Evolutionary conservation across 2,329 filamentous ascomycete genomes (phyloP).

Genomic region (Fusarium falciforme): DNA sequence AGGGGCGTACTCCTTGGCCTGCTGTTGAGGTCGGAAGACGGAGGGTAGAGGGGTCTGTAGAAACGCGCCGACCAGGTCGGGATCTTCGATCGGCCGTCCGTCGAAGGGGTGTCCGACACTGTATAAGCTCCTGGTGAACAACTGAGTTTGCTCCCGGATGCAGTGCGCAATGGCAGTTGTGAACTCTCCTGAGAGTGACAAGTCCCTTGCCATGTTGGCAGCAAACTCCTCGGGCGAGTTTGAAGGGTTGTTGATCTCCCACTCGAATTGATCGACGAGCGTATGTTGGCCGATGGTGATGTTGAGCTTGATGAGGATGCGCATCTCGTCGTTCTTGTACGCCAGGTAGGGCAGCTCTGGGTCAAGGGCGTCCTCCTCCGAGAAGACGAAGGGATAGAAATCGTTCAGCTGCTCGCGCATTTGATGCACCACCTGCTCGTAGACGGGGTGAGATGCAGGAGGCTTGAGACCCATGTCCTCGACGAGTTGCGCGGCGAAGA

Average conservation of each 20-base stretch:
- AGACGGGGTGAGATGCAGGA: constrained; percentile 73
- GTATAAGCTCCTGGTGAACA: constrained; percentile 94
- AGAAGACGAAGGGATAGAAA: constrained; percentile 91
- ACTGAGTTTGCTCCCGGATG: constrained; percentile 93
- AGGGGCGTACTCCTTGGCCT: constrained; percentile 93
- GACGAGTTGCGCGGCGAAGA: constrained; percentile 89
- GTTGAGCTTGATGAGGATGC: constrained; percentile 93
- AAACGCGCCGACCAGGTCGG: constrained; percentile 87
- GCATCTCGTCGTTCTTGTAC: constrained; percentile 99
- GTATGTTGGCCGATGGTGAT: constrained; percentile 97
- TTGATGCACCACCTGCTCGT: constrained; percentile 71
- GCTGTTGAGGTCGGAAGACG: constrained; percentile 90
- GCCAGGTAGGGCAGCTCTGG: constrained; percentile 90
- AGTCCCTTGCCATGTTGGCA: constrained; percentile 85
- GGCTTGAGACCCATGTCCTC: constrained; percentile 89
- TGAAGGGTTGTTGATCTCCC: constrained; percentile 95
- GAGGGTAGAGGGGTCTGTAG: constrained; percentile 83
- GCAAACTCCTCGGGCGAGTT: constrained; percentile 98
- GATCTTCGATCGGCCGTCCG: constrained; percentile 90
- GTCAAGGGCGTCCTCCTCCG: constrained; percentile 90
- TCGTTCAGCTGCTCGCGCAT: constrained; percentile 92
- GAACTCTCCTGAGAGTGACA: constrained; percentile 94
- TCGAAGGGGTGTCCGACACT: constrained; percentile 95
- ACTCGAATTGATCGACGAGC: constrained; percentile 96
- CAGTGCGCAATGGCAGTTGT: constrained; percentile 97